Percentiles rank a stretch among this genome's conserved stretches.
These are phyloP conservation scores for Xylaria scruposa DNA, from an alignment of 495 filamentous ascomycete genomes.

Conservation along the genomic window DNA sequence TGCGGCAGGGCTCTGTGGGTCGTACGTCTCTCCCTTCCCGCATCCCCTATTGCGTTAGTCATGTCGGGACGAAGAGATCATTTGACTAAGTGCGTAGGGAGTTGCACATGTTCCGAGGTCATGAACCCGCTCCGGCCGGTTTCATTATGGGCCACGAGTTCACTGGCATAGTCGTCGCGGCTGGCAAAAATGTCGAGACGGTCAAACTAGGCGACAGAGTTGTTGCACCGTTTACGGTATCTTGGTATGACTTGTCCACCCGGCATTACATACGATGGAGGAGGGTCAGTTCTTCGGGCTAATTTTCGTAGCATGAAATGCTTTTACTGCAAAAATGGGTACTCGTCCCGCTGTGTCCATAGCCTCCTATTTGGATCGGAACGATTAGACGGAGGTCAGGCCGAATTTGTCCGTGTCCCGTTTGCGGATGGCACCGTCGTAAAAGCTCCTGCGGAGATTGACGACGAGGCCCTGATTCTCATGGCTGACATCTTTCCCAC, in stretches of 20 bases:
- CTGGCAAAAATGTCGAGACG: constrained; percentile 70
- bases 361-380: constrained; percentile 76
- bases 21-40: constrained; percentile 58
- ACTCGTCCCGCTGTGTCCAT: constrained; percentile 83
- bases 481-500: constrained; percentile 91
- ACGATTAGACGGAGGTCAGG: constrained; percentile 83
- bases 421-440: constrained; percentile 83
- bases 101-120: constrained; percentile 87
- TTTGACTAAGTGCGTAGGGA: constrained; percentile 61
- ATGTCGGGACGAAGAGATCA: constrained; percentile 20
- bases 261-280: neutral
- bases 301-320: constrained; percentile 68
- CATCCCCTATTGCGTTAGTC: constrained; percentile 7
- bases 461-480: constrained; percentile 80
- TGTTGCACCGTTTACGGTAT: constrained; percentile 84
- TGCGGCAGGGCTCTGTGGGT: constrained; percentile 88
- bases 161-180: constrained; percentile 73
- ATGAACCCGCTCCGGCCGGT: constrained; percentile 62
- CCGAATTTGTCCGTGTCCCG: constrained; percentile 88
- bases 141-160: constrained; percentile 80
- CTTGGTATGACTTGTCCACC: constrained; percentile 66
- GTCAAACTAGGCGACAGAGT: constrained; percentile 79
- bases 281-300: constrained; percentile 18
- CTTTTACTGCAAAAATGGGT: constrained; percentile 88
- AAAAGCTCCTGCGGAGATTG: constrained; percentile 75